Percentiles rank a stretch among this genome's conserved stretches.
Evolutionary conservation across 768 basidiomycete genomes (phyloP).

Genomic region (Suillus luteus): DNA sequence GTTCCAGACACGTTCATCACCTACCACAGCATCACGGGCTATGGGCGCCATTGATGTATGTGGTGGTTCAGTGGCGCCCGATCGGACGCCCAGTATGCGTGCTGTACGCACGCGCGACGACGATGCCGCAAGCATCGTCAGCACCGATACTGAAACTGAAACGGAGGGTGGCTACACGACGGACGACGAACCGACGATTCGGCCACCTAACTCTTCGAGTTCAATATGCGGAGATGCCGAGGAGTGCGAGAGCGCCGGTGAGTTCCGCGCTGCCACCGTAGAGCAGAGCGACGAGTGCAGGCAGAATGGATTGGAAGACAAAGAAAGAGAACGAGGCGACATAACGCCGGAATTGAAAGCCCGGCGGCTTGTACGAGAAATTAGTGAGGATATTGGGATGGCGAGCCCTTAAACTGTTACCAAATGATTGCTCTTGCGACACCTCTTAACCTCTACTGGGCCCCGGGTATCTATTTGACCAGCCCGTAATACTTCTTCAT

Average conservation of each 20-base stretch:
- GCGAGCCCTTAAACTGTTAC: constrained; percentile 26
- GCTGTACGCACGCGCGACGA: constrained; percentile 29
- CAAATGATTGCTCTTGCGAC: not conserved
- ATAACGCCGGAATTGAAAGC: constrained; percentile 36
- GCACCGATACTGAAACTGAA: constrained; percentile 46
- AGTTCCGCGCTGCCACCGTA: constrained; percentile 24
- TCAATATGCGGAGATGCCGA: constrained; percentile 42
- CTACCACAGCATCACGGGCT: constrained; percentile 34
- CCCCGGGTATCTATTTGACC: constrained; percentile 18
- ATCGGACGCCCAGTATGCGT: constrained; percentile 31
- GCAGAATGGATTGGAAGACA: not conserved
- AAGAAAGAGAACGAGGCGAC: constrained; percentile 29
- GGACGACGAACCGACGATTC: constrained; percentile 84
- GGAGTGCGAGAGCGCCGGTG: constrained; percentile 34
- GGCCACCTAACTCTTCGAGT: constrained; percentile 46
- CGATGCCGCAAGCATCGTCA: constrained; percentile 35
- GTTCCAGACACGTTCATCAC: constrained; percentile 21
- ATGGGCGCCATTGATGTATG: constrained; percentile 61
- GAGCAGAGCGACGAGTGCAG: constrained; percentile 7
- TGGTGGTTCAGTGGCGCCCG: constrained; percentile 43
- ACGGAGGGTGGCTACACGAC: constrained; percentile 62
- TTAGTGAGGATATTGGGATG: constrained; percentile 36
- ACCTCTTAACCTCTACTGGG: constrained; percentile 3
- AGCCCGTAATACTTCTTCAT: constrained; percentile 28
- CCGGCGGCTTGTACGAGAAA: constrained; percentile 28